Conservation (phyloP, 306 rosid genomes). For the Dryas alaskensis region DNA sequence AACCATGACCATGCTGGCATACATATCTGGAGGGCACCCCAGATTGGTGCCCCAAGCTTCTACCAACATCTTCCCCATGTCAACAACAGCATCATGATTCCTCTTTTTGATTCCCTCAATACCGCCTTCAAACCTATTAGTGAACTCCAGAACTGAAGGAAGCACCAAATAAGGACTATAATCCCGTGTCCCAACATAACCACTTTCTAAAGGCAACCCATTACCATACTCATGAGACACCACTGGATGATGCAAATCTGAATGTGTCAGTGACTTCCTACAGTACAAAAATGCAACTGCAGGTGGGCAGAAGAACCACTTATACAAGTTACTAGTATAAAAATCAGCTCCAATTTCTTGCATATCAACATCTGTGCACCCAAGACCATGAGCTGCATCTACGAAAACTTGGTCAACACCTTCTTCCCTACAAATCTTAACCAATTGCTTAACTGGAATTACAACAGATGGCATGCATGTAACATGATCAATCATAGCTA, state of each 20-base stretch:
- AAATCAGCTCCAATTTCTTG: slow-evolving; percentile 80
- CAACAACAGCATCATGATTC: slow-evolving; percentile 76
- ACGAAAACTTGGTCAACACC: slow-evolving; percentile 79
- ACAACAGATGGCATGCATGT: slow-evolving; percentile 82
- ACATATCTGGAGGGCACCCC: slow-evolving; percentile 65
- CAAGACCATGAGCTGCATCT: slow-evolving; percentile 82
- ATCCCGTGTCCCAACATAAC: slow-evolving; percentile 92
- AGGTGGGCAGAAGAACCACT: slow-evolving; percentile 83
- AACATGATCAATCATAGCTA: slow-evolving; percentile 80
- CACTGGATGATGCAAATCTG: slow-evolving; percentile 78
- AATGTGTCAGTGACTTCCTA: slow-evolving; percentile 25
- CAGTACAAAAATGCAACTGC: slow-evolving; percentile 60
- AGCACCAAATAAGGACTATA: slow-evolving; percentile 87
- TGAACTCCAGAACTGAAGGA: slow-evolving; percentile 60
- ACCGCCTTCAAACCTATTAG: slow-evolving; percentile 67
- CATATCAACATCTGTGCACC: slow-evolving; percentile 69
- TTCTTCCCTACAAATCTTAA: slow-evolving; percentile 72
- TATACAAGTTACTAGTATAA: slow-evolving; percentile 77
- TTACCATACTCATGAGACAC: slow-evolving; percentile 86
- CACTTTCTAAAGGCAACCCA: slow-evolving; percentile 73
- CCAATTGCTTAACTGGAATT: slow-evolving; percentile 66
- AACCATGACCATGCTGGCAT: slow-evolving; percentile 78
- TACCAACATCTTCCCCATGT: slow-evolving; percentile 75
- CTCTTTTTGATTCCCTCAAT: slow-evolving; percentile 72
- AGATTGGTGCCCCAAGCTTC: slow-evolving; percentile 79